Evolutionary conservation across 495 filamentous ascomycete genomes (phyloP).

Genomic region (Pyronema domesticum): DNA sequence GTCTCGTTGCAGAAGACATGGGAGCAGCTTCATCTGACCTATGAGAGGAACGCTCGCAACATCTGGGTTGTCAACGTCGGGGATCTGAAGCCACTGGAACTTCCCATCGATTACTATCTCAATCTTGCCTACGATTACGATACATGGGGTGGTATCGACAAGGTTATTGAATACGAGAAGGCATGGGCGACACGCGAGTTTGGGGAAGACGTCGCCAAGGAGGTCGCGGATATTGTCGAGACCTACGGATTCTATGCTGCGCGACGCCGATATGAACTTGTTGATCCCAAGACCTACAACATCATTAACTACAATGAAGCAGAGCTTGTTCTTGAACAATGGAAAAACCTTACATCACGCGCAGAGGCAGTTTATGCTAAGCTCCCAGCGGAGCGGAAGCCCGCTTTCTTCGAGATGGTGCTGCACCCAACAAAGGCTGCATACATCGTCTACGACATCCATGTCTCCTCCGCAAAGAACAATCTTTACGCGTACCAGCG

Average conservation of each 20-base stretch:
- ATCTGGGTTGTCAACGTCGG: slow-evolving; percentile 68
- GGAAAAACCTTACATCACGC: slow-evolving; percentile 36
- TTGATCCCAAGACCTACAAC: slow-evolving; percentile 46
- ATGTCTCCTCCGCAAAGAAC: slow-evolving; percentile 44
- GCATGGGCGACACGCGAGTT: slow-evolving; percentile 46
- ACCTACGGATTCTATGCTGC: slow-evolving; percentile 44
- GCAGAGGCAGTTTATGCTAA: slow-evolving; percentile 40
- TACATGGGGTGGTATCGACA: slow-evolving; percentile 34
- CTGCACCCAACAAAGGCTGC: slow-evolving; percentile 49
- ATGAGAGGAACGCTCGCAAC: slow-evolving; percentile 41
- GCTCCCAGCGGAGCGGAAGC: slow-evolving; percentile 31
- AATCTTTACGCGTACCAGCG: slow-evolving; percentile 44
- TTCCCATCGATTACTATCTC: slow-evolving; percentile 49
- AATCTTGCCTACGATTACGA: slow-evolving; percentile 48
- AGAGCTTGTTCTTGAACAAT: slow-evolving; percentile 44
- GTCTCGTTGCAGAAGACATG: slow-evolving; percentile 46
- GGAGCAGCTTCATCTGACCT: slow-evolving; percentile 47
- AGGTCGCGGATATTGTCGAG: slow-evolving; percentile 39
- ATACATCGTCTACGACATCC: slow-evolving; percentile 41
- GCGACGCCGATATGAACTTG: slow-evolving; percentile 49
- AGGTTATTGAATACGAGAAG: slow-evolving; percentile 37
- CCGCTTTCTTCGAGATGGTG: slow-evolving; percentile 53
- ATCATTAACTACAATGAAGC: slow-evolving; percentile 56
- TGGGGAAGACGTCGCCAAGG: slow-evolving; percentile 30
- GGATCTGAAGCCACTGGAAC: slow-evolving; percentile 51